Percentiles rank a stretch among this genome's conserved stretches.
Conservation (phyloP, 1,284 basidiomycete species). For the Mycosarcoma mackinlayi region DNA sequence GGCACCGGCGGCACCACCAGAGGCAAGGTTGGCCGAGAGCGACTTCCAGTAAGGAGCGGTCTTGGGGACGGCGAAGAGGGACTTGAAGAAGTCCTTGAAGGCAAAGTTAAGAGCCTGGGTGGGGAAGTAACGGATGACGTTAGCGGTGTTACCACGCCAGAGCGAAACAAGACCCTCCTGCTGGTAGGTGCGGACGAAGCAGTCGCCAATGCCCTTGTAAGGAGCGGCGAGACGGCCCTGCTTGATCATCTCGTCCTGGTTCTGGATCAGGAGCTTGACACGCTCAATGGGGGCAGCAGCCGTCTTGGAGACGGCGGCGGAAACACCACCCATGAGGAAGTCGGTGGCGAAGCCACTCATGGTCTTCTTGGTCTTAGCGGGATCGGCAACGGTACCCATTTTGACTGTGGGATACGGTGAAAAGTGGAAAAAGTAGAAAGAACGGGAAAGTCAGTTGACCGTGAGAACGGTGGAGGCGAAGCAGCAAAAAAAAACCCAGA, state of each 20-base stretch:
- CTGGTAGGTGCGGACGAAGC: slow-evolving; percentile 68
- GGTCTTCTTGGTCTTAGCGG: slow-evolving; percentile 61
- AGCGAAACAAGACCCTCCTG: slow-evolving; percentile 67
- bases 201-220: slow-evolving; percentile 69
- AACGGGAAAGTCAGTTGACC: background rate
- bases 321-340: slow-evolving; percentile 68
- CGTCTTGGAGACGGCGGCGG: slow-evolving; percentile 69
- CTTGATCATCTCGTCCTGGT: slow-evolving; percentile 69
- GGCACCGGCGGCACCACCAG: slow-evolving; percentile 69
- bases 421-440: slow-evolving; percentile 4
- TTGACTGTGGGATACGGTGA: slow-evolving; percentile 32
- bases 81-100: slow-evolving; percentile 69
- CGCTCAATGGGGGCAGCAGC: slow-evolving; percentile 69
- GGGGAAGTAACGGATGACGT: slow-evolving; percentile 69
- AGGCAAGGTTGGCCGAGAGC: slow-evolving; percentile 67
- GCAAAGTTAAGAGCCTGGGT: slow-evolving; percentile 68
- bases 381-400: slow-evolving; percentile 61
- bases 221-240: slow-evolving; percentile 67
- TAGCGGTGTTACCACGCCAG: slow-evolving; percentile 69
- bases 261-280: slow-evolving; percentile 69
- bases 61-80: slow-evolving; percentile 66
- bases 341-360: slow-evolving; percentile 63
- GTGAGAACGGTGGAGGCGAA: background rate
- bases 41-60: slow-evolving; percentile 67
- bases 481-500: background rate